phyloP scores from a whole-genome alignment of 176 grass and related monocot genomes.

The Sorghum bicolor region Sorghum_bicolor_NCBIv3 NC_012875.2:56526001-56526500 shows the following conservation, averaged over 20 bases:
- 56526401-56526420: constrained; percentile 67
- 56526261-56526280: background rate
- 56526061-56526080: constrained; percentile 32
- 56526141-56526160: constrained; percentile 1
- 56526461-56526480: background rate
- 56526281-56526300: background rate
- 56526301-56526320: background rate
- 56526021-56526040: constrained; percentile 25
- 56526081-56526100: constrained; percentile 26
- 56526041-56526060: constrained; percentile 33
- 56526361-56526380: constrained; percentile 15
- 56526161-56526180: background rate
- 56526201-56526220: background rate
- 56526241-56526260: background rate
- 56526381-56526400: constrained; percentile 30
- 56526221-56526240: background rate
- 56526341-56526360: constrained; percentile 41
- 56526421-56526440: constrained; percentile 81
- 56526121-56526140: constrained; percentile 10
- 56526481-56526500: background rate
- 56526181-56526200: background rate
- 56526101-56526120: background rate
- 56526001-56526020: constrained; percentile 27
- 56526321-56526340: constrained; percentile 19
- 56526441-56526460: background rate